Evolutionary conservation across 495 filamentous ascomycete genomes (phyloP), one percentile per base, ranked within the genome.

Genomic region (Podospora sp.): DNA sequence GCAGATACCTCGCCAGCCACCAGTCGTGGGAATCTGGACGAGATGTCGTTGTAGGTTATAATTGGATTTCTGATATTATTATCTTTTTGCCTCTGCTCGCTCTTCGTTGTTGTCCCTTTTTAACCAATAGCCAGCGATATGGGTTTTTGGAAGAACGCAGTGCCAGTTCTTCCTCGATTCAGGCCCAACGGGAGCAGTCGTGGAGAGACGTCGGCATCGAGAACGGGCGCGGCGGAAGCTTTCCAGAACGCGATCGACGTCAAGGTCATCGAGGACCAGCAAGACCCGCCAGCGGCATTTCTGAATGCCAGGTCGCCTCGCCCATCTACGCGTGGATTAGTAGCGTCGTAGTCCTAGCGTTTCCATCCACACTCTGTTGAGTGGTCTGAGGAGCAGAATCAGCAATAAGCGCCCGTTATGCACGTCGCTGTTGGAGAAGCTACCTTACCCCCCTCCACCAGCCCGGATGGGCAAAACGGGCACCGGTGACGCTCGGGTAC

Each of bases 221-320:
- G 51, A 21, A 55, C 25, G 8, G 60, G 16, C n/a, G 53, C 52
- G 36, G 66, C 60, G 35, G 63, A 65, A 57, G 53, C 65, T 71
- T 72, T 74, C 72, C 64, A 71, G 69, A 76, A 74, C 64, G 52
- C 51, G 63, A 72, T 67, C 65, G 63, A 57, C 69, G 58, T 16
- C 62, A 61, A 52, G 58, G 36, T 25, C n/a, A 9, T 27, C 56
- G 49, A 18, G 21, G 35, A 22, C 29, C 8, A 8, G 29, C 5
- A 46, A 46, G 40, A 46, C 49, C 40, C 40, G 40, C 40, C 40
- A 18, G 40, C 40, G 40, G 40, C 40, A 46, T 46, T 33, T 18
- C 40, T 46, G 5, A 11, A 11, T 46, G 40, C 40, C 40, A 14
- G 40, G 9, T 46, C 12, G 40, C 40, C 16, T 12, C 40, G 40